phyloP scores from a whole-genome alignment of 345 rosid genomes.

The Excoecaria cochinchinensis region DNA sequence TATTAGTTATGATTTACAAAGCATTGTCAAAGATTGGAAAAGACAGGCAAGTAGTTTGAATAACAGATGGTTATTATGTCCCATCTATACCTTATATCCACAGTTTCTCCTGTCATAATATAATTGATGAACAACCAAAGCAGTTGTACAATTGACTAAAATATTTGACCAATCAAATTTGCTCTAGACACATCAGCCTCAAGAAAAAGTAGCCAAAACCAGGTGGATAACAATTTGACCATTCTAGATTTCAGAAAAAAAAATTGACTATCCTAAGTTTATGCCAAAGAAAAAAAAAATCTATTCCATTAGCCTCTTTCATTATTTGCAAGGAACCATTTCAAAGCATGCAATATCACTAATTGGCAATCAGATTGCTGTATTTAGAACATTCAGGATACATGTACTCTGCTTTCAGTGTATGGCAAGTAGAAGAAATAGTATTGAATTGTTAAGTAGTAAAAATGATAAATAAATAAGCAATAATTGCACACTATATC shows the following conservation, averaged over 20 bases:
- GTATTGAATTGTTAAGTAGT: not conserved
- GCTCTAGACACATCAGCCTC: too few species aligned
- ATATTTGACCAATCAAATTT: not conserved
- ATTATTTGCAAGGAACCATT: not conserved
- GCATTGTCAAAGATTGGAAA: constrained; percentile 18
- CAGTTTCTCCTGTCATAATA: too few species aligned
- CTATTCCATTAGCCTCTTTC: too few species aligned
- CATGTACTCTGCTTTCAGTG: not conserved
- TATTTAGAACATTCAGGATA: not conserved
- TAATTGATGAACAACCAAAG: not conserved
- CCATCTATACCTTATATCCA: not conserved
- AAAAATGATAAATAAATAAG: not conserved
- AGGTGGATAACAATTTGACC: not conserved
- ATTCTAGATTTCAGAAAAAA: not conserved
- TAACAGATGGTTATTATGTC: not conserved
- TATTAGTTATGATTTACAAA: not conserved
- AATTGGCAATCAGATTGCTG: not conserved
- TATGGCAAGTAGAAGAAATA: not conserved
- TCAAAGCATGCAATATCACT: not conserved
- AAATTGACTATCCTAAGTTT: too few species aligned
- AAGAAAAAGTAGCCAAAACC: too few species aligned
- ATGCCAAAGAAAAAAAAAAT: too few species aligned
- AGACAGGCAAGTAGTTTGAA: constrained; percentile 4
- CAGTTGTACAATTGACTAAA: not conserved
- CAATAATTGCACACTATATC: not conserved